Percentiles rank a stretch among this genome's conserved stretches.
Evolutionary conservation across 768 basidiomycete genomes (phyloP).

Genomic region (Suillus spraguei): DNA sequence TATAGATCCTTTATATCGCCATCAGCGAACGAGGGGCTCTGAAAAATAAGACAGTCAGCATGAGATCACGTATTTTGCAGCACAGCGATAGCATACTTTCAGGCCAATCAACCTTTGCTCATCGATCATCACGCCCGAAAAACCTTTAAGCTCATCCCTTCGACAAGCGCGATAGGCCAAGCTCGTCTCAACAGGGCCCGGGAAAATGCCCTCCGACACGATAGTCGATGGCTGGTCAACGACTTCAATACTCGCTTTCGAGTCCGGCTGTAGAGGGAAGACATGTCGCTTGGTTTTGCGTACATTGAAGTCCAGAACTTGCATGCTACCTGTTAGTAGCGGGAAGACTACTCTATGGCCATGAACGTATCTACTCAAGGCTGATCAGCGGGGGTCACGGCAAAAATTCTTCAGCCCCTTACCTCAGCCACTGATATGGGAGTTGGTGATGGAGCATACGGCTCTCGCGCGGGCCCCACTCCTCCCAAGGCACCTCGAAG

Average conservation of each 20-base stretch:
- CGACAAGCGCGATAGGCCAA: conserved; percentile 35
- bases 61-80: background rate
- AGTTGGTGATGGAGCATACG: conserved; percentile 32
- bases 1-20: conserved; percentile 37
- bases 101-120: conserved; percentile 43
- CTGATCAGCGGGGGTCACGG: background rate
- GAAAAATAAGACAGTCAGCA: background rate
- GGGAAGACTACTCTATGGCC: conserved; percentile 40
- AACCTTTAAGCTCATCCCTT: conserved; percentile 27
- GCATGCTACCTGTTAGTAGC: conserved; percentile 5
- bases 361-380: conserved; percentile 40
- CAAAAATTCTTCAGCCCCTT: background rate
- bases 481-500: conserved; percentile 33
- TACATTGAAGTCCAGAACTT: conserved; percentile 37
- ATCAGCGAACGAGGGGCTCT: conserved; percentile 30
- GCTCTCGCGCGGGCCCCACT: conserved; percentile 41
- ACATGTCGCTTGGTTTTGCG: conserved; percentile 14
- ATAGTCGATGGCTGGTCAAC: conserved; percentile 18
- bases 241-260: background rate
- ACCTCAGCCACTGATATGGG: conserved; percentile 46
- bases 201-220: conserved; percentile 25
- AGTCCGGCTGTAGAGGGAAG: background rate
- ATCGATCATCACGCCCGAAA: conserved; percentile 46
- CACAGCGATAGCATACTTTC: conserved; percentile 32
- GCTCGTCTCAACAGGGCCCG: conserved; percentile 24